A percentile compares a stretch with the other conserved stretches of the same genome.
These are phyloP conservation scores for Daldinia sp. DNA, from an alignment of 2,329 filamentous ascomycete species.

Conservation along the genomic window DNA sequence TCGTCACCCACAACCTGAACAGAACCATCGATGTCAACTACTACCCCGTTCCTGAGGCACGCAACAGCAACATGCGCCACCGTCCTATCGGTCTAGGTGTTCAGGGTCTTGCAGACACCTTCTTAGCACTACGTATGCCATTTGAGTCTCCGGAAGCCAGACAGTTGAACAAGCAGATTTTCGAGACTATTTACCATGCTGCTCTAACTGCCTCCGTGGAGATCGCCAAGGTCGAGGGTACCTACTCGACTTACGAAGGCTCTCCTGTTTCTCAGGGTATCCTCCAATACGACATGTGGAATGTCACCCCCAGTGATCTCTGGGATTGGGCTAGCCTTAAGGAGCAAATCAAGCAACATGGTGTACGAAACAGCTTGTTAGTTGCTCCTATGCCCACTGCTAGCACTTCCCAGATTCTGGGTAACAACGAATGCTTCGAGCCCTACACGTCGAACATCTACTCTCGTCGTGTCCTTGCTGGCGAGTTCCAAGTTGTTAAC, in stretches of 20 bases:
- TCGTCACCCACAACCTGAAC: conserved; percentile 95
- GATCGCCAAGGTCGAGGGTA: conserved; percentile 82
- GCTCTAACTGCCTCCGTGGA: conserved; percentile 90
- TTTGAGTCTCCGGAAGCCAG: conserved; percentile 97
- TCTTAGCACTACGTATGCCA: conserved; percentile 94
- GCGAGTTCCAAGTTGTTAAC: conserved; percentile 99
- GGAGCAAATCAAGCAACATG: conserved; percentile 90
- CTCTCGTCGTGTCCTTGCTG: conserved; percentile 95
- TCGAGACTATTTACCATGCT: conserved; percentile 99
- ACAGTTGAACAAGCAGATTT: conserved; percentile 97
- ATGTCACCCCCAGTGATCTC: conserved; percentile 89
- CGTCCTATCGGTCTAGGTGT: conserved; percentile 96
- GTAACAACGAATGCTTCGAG: conserved; percentile 99
- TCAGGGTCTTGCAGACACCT: conserved; percentile 96
- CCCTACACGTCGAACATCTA: conserved; percentile 99
- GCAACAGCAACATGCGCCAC: conserved; percentile 97
- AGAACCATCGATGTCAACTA: conserved; percentile 98
- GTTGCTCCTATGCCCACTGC: conserved; percentile 98
- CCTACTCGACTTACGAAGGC: conserved; percentile 92
- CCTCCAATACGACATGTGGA: conserved; percentile 99
- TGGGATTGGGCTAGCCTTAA: conserved; percentile 97
- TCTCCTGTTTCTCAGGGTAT: conserved; percentile 95
- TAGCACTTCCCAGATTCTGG: conserved; percentile 95
- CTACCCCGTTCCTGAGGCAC: conserved; percentile 95
- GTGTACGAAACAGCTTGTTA: conserved; percentile 94